These are phyloP conservation scores for Aureobasidium subglaciale DNA, from an alignment of 2,329 filamentous ascomycete genomes.

Conservation along the genomic window DNA sequence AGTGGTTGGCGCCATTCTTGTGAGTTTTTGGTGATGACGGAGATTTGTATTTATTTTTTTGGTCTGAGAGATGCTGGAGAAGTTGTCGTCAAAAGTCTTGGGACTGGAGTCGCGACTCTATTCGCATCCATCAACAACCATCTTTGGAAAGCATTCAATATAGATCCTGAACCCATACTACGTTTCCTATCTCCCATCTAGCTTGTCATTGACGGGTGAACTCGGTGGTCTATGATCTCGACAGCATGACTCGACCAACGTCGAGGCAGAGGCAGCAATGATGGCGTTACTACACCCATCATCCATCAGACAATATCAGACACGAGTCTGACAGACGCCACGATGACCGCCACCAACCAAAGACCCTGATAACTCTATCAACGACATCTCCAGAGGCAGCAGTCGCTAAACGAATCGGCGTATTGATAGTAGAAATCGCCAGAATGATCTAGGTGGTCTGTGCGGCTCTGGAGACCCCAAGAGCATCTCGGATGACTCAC, in stretches of 20 bases:
- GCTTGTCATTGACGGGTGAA: not conserved
- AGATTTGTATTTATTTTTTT: not conserved
- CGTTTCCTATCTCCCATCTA: not conserved
- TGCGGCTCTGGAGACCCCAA: not conserved
- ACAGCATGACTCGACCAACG: not conserved
- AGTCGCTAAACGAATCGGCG: not conserved
- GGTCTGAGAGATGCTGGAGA: not conserved
- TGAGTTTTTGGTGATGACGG: not conserved
- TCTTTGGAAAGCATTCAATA: no score
- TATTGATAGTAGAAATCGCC: not conserved
- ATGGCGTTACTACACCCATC: not conserved
- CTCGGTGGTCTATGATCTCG: not conserved
- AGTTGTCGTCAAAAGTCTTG: slow-evolving; percentile 4
- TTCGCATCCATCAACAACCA: not conserved
- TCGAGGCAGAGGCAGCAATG: not conserved
- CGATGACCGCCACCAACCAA: no score
- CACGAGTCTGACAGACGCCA: not conserved
- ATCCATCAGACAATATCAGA: not conserved
- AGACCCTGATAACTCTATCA: not conserved
- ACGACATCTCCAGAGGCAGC: not conserved
- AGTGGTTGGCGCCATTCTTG: not conserved
- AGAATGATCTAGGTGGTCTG: slow-evolving; percentile 1
- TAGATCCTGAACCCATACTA: no score
- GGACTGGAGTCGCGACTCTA: not conserved
- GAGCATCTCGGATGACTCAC: slow-evolving; percentile 2